Evolutionary conservation across 129 eudicot genomes (phyloP).

Genomic region (Escallonia rubra): DNA sequence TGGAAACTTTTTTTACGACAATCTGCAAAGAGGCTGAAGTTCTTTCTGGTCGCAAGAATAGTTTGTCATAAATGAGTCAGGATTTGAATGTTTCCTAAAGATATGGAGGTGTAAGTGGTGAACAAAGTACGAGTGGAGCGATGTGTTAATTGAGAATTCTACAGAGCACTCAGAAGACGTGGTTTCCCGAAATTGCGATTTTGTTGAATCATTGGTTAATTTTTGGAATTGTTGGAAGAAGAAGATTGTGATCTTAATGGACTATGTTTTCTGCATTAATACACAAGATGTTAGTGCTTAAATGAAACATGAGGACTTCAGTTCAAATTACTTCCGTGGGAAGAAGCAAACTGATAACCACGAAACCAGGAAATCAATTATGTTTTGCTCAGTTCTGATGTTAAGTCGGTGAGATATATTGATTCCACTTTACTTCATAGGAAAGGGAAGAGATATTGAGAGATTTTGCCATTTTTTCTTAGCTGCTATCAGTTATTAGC

Average conservation of each 20-base stretch:
- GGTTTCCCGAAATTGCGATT: constrained; percentile 27
- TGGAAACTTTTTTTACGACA: constrained; percentile 14
- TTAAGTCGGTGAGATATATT: constrained; percentile 49
- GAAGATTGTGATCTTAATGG: constrained; percentile 18
- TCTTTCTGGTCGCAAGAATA: constrained; percentile 29
- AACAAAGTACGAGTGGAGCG: constrained; percentile 51
- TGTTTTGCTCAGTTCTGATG: constrained; percentile 29
- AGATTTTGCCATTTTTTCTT: constrained; percentile 15
- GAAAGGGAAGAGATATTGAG: constrained; percentile 18
- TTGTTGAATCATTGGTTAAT: constrained; percentile 39
- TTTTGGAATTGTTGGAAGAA: constrained; percentile 56
- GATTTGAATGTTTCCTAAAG: constrained; percentile 23
- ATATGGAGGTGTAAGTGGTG: constrained; percentile 27
- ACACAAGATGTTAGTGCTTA: constrained; percentile 13
- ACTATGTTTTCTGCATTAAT: too few species aligned
- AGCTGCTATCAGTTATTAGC: constrained; percentile 31
- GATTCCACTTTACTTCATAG: constrained; percentile 7
- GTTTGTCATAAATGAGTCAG: constrained; percentile 28
- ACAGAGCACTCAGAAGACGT: constrained; percentile 18
- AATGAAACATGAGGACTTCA: constrained; percentile 22
- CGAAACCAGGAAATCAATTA: constrained; percentile 18
- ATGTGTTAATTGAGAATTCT: constrained; percentile 15
- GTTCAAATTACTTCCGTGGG: constrained; percentile 53
- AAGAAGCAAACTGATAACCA: constrained; percentile 12
- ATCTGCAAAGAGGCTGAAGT: constrained; percentile 39